Base-by-base conservation (phyloP, 1,284 basidiomycete species). In the Coniferiporia sulphurascens region DNA sequence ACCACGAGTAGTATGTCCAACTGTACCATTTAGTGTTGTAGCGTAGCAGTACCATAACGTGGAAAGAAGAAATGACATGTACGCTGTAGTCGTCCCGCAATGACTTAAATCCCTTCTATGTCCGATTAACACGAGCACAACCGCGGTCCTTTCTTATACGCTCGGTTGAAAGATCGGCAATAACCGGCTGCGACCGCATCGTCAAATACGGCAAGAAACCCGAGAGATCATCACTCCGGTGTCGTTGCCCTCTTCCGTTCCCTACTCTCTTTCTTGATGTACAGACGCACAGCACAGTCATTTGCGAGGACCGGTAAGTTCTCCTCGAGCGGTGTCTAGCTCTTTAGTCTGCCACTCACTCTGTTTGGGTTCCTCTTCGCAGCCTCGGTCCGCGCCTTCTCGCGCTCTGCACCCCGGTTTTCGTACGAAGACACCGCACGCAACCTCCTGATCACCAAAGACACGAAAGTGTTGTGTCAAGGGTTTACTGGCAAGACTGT, bases 401-500 rank as follows among this genome's bases (percentile, higher is more conserved):
- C 91, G 51, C 82, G 84, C 68, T 90, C 92, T 67, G 80, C 83
- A 53, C 69, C 83, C 67, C 81, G 87, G 67, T 79, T 77, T 65
- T 84, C 82, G 66, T 98, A 98, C 74, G 92, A 87, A 62, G 91
- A 93, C 72, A 96, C 93, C 61, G 89, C 95, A 72, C 82, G 86
- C 72, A 98, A 98, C 79, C 84, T 98, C 65, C 85, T 89, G 69
- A 91, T 98, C 72, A 85, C 93, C 77, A 94, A 95, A 74, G 93
- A 99, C 76, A 97, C 96, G 66, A 94, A 86, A 74, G 95, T 98
- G 49, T 78, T 97, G 62, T 92, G 91, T 68, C 94, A 97, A 73
- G 94, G 94, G 54, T 89, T 96, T 72, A 98, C 95, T 48, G 97
- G 97, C 73, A 98, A 98, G 87, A 99, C 96, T 63, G 95, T 93